Conservation (phyloP, 345 rosid genomes). For the Linum tenue region DNA sequence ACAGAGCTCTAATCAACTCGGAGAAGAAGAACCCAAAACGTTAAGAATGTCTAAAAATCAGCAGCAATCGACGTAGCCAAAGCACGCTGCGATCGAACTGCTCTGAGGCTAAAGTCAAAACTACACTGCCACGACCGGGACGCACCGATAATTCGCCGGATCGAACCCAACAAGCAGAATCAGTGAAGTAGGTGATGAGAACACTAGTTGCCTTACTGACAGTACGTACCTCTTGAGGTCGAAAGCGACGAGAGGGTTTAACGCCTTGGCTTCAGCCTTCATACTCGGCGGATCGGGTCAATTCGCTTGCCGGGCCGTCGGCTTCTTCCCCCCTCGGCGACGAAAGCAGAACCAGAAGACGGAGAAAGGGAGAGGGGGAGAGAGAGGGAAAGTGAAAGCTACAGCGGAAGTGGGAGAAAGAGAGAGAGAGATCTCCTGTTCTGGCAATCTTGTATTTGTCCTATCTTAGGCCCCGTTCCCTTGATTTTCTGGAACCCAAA, state of each 20-base stretch:
- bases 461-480: not conserved
- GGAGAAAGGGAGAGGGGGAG: not conserved
- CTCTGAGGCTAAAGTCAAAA: not conserved
- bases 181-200: not conserved
- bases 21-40: not conserved
- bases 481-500: not conserved
- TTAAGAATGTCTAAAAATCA: not conserved
- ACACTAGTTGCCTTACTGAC: not conserved
- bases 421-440: not conserved
- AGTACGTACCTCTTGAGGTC: slow-evolving; percentile 8
- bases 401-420: no score
- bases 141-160: not conserved
- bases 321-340: not conserved
- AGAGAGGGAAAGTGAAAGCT: no score
- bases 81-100: not conserved
- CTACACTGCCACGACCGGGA: not conserved
- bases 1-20: not conserved
- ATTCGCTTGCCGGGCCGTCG: not conserved
- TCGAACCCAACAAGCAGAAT: not conserved
- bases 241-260: slow-evolving; percentile 5
- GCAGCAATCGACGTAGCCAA: no score
- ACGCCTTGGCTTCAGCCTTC: slow-evolving; percentile 9
- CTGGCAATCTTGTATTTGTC: not conserved
- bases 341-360: not conserved
- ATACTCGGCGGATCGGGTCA: not conserved